These are phyloP conservation scores for Trametes pubescens DNA, from an alignment of 1,284 basidiomycete genomes.

Conservation along the genomic window DNA sequence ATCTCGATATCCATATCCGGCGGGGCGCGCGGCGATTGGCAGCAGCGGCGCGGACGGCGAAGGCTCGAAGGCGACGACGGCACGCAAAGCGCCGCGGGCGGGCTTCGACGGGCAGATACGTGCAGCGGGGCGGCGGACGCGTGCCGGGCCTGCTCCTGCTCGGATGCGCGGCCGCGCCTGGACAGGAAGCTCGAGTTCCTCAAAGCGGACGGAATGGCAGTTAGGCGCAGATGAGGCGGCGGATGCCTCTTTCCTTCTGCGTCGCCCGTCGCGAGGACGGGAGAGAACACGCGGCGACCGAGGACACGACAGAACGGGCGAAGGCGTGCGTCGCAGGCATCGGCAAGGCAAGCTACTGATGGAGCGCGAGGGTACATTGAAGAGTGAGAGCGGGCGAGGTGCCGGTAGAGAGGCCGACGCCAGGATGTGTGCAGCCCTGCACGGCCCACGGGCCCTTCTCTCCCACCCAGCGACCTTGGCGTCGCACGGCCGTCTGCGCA, in stretches of 20 bases:
- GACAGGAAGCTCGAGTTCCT: conserved; percentile 12
- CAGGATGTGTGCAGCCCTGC: neutral
- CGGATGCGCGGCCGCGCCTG: neutral
- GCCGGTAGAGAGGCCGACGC: conserved; percentile 7
- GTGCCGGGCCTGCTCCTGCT: neutral
- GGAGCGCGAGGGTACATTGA: neutral
- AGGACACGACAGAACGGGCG: neutral
- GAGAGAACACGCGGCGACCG: neutral
- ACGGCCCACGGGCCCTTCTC: neutral
- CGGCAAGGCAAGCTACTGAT: neutral
- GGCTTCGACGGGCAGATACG: neutral
- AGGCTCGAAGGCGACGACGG: neutral
- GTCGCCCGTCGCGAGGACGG: neutral
- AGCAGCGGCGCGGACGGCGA: conserved; percentile 4
- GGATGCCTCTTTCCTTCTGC: neutral
- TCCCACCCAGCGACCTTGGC: neutral
- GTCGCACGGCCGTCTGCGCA: conserved; percentile 5
- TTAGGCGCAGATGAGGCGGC: conserved; percentile 13
- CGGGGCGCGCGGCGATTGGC: conserved; percentile 3
- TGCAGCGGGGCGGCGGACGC: too few species aligned
- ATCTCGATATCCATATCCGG: neutral
- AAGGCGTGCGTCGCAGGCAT: neutral
- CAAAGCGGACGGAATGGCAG: neutral
- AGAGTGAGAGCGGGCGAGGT: neutral
- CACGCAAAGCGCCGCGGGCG: neutral